Conservation (phyloP, 257 asterid genomes). For the Ajuga chamaepitys region DNA sequence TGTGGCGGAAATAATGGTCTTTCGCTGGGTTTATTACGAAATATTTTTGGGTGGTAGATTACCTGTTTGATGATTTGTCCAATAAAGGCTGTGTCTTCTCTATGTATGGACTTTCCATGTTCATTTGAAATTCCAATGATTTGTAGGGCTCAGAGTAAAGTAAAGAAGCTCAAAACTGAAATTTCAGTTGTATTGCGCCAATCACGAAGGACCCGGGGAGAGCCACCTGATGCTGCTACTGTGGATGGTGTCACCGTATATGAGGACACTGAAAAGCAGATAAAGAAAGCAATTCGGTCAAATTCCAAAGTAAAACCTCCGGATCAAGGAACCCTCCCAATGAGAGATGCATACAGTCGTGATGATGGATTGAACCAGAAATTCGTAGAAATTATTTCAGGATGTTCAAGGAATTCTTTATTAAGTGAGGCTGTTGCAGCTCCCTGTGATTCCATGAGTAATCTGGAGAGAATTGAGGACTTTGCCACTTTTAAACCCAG, state of each 20-base stretch:
- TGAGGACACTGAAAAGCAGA: conserved; percentile 16
- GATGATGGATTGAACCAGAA: conserved; percentile 35
- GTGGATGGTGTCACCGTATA: conserved; percentile 52
- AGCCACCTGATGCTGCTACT: conserved; percentile 62
- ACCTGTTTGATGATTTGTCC: conserved; percentile 6
- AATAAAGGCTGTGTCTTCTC: not conserved
- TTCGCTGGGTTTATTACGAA: not conserved
- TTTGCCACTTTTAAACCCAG: conserved; percentile 6
- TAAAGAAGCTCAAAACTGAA: conserved; percentile 51
- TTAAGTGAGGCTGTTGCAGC: conserved; percentile 14
- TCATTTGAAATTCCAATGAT: not conserved
- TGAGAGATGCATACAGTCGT: conserved; percentile 50
- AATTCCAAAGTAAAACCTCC: conserved; percentile 8
- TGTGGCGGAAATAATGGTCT: no score
- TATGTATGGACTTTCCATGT: not conserved
- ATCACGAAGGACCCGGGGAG: conserved; percentile 85
- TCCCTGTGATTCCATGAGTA: conserved; percentile 3
- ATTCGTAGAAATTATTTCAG: conserved; percentile 30
- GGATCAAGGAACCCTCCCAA: conserved; percentile 41
- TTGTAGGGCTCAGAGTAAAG: not conserved
- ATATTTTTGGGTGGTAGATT: not conserved
- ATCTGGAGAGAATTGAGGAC: conserved; percentile 8
- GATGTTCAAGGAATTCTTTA: conserved; percentile 15
- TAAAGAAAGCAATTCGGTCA: not conserved
- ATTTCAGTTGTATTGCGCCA: conserved; percentile 67